A percentile compares a stretch with the other conserved stretches of the same genome.
Evolutionary conservation across 2,329 filamentous ascomycete genomes (phyloP).

Genomic region (Neofusicoccum ribis): DNA sequence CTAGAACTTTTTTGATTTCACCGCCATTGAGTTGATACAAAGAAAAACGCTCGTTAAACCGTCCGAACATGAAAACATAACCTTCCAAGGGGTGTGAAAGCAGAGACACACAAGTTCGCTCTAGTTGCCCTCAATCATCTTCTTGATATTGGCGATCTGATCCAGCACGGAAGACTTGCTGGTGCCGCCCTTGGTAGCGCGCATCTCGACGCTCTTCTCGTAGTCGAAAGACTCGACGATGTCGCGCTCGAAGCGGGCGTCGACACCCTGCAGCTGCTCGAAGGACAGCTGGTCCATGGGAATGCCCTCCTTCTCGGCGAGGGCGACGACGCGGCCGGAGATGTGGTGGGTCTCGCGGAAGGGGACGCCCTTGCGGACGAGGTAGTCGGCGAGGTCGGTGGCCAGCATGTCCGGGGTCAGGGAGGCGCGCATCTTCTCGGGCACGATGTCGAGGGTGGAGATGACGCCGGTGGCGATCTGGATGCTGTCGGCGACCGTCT

Average conservation of each 20-base stretch:
- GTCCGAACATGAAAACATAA: neutral
- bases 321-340: conserved; percentile 69
- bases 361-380: conserved; percentile 67
- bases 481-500: conserved; percentile 78
- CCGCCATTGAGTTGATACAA: neutral
- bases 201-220: conserved; percentile 78
- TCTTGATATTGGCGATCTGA: conserved; percentile 59
- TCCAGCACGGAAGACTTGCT: conserved; percentile 67
- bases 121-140: conserved; percentile 27
- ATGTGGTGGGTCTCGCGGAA: conserved; percentile 83
- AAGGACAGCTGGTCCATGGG: conserved; percentile 70
- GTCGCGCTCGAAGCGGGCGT: conserved; percentile 69
- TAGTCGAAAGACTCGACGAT: conserved; percentile 74
- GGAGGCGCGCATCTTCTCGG: conserved; percentile 75
- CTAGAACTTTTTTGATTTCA: neutral
- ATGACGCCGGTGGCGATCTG: conserved; percentile 82
- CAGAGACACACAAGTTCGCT: neutral
- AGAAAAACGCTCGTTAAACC: neutral
- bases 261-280: conserved; percentile 67
- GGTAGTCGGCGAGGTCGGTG: conserved; percentile 65
- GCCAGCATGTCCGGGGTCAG: conserved; percentile 84
- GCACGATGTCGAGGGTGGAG: conserved; percentile 67
- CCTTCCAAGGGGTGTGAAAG: neutral
- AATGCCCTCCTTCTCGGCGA: conserved; percentile 65
- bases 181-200: conserved; percentile 74